A percentile compares a stretch with the other conserved stretches of the same genome.
Conservation (phyloP, 352 stramenopile genomes). For the Globisporangium irregulare region DNA sequence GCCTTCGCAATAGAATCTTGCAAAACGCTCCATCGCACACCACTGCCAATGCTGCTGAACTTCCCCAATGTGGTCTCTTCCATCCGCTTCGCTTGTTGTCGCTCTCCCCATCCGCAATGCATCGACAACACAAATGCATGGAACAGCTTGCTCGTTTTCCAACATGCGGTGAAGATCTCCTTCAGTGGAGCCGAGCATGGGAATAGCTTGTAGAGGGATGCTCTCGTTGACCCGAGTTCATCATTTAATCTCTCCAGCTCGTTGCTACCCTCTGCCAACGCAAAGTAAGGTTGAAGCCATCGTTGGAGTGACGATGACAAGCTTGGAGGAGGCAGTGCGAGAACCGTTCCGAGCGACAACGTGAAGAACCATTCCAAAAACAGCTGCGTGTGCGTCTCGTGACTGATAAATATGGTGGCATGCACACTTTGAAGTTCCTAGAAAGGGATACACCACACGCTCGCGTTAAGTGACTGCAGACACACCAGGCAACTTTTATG, state of each 20-base stretch:
- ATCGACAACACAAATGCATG: slow-evolving; percentile 73
- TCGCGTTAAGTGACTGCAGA: background rate
- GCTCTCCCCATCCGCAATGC: slow-evolving; percentile 64
- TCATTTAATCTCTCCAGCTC: slow-evolving; percentile 28
- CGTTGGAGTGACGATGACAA: slow-evolving; percentile 72
- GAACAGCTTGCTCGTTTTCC: slow-evolving; percentile 53
- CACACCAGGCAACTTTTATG: background rate
- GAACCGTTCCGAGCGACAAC: slow-evolving; percentile 54
- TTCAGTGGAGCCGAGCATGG: slow-evolving; percentile 34
- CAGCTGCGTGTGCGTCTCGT: slow-evolving; percentile 42
- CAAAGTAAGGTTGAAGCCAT: slow-evolving; percentile 69
- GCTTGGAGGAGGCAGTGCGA: slow-evolving; percentile 58
- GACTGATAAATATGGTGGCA: slow-evolving; percentile 50
- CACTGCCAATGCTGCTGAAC: slow-evolving; percentile 51
- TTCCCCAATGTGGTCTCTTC: slow-evolving; percentile 78
- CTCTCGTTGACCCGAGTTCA: slow-evolving; percentile 27
- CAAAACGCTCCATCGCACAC: slow-evolving; percentile 64
- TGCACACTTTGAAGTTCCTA: slow-evolving; percentile 68
- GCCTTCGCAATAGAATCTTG: slow-evolving; percentile 71
- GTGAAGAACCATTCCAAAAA: slow-evolving; percentile 86
- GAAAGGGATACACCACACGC: background rate
- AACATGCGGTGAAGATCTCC: slow-evolving; percentile 62
- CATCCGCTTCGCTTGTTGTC: slow-evolving; percentile 55
- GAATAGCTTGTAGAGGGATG: slow-evolving; percentile 31
- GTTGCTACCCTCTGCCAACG: slow-evolving; percentile 30